phyloP scores from a whole-genome alignment of 2,329 filamentous ascomycete species.

The Pezicula rhizophila region DNA sequence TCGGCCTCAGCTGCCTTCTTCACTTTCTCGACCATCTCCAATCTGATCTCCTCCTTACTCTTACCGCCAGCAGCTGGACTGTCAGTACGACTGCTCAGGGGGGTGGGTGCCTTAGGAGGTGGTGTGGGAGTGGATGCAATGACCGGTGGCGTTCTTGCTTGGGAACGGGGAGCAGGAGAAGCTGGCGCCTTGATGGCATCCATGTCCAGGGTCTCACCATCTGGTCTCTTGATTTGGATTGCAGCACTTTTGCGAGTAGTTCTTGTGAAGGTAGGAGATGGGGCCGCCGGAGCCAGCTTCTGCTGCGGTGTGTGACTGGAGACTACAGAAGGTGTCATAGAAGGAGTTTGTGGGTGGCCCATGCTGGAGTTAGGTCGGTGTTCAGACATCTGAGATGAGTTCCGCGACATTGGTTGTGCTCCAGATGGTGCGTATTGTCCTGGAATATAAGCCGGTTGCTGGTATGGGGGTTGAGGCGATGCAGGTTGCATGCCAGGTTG shows the following conservation, averaged over 20 bases:
- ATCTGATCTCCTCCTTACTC: conserved; percentile 73
- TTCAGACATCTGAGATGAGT: conserved; percentile 72
- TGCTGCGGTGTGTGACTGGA: conserved; percentile 54
- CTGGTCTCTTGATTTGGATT: conserved; percentile 77
- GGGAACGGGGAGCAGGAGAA: conserved; percentile 44
- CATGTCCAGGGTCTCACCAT: conserved; percentile 70
- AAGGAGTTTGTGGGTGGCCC: conserved; percentile 28
- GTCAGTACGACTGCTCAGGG: conserved; percentile 63
- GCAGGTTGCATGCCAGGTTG: conserved; percentile 30
- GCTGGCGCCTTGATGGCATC: conserved; percentile 62
- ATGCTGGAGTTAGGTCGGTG: conserved; percentile 40
- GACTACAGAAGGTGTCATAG: conserved; percentile 21
- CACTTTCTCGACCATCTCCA: conserved; percentile 63
- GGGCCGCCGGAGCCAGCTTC: conserved; percentile 35
- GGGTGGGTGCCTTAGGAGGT: conserved; percentile 68
- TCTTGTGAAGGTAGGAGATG: conserved; percentile 26
- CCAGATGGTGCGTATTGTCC: conserved; percentile 34
- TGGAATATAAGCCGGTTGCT: conserved; percentile 32
- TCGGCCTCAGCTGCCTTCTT: conserved; percentile 32
- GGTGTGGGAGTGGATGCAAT: conserved; percentile 73
- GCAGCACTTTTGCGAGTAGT: conserved; percentile 56
- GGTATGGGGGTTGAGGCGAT: conserved; percentile 41
- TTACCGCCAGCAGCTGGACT: conserved; percentile 58
- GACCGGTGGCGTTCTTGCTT: conserved; percentile 53
- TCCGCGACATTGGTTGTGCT: conserved; percentile 72